Conservation (phyloP, 345 rosid species). For the Murraya koenigii region DNA sequence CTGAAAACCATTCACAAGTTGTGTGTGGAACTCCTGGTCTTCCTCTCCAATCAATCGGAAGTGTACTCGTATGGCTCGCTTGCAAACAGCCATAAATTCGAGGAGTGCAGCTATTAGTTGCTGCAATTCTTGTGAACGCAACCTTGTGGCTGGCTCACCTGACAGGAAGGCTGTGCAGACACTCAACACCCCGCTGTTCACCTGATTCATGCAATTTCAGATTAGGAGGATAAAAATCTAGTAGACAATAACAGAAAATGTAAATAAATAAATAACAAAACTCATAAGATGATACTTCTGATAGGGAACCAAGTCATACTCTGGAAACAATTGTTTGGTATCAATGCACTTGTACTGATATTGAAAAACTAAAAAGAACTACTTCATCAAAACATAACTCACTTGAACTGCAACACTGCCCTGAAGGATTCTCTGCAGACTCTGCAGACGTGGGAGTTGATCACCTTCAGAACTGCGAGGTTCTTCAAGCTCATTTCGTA, state of each 20-base stretch:
- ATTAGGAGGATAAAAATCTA: background rate
- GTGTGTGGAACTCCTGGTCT: slow-evolving; percentile 98
- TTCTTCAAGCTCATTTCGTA: slow-evolving; percentile 94
- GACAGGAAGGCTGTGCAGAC: slow-evolving; percentile 99
- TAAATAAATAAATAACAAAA: background rate
- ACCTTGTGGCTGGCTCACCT: slow-evolving; percentile 96
- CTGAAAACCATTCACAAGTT: slow-evolving; percentile 97
- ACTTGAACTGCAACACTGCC: slow-evolving; percentile 99
- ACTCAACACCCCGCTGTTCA: slow-evolving; percentile 93
- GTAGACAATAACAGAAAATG: background rate
- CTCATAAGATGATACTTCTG: background rate
- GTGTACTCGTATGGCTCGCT: slow-evolving; percentile 96
- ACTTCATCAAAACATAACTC: slow-evolving; percentile 18
- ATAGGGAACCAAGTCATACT: background rate
- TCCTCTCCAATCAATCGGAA: slow-evolving; percentile 92
- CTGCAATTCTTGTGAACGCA: slow-evolving; percentile 94
- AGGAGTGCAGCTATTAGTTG: slow-evolving; percentile 96
- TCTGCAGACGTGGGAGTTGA: slow-evolving; percentile 92
- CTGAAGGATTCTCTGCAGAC: slow-evolving; percentile 97
- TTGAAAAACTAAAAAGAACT: background rate
- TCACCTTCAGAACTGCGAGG: slow-evolving; percentile 99
- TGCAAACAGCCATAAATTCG: slow-evolving; percentile 99
- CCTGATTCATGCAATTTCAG: slow-evolving; percentile 42
- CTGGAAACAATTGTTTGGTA: background rate
- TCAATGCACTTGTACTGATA: background rate